phyloP scores from a whole-genome alignment of 1,284 basidiomycete species.

The Earliella scabrosa region DNA sequence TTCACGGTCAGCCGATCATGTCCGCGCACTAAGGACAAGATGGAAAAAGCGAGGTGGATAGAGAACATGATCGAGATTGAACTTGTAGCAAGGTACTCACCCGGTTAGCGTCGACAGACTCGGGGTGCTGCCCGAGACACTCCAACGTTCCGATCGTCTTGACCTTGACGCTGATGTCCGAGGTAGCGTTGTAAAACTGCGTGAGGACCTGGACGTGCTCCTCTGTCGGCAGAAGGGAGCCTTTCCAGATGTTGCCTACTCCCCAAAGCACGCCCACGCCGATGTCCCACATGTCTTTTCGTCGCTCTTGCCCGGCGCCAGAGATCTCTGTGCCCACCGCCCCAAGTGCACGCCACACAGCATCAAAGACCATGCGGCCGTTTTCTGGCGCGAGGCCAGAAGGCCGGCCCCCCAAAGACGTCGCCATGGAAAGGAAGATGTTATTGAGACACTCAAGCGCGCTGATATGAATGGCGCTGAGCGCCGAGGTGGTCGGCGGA shows the following conservation, averaged over 20 bases:
- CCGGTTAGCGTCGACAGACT: conserved; percentile 71
- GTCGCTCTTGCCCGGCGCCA: conserved; percentile 63
- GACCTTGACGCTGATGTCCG: conserved; percentile 62
- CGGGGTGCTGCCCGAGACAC: conserved; percentile 73
- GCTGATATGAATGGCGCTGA: conserved; percentile 81
- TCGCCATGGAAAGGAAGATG: conserved; percentile 77
- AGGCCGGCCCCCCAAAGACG: conserved; percentile 31
- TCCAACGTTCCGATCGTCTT: conserved; percentile 85
- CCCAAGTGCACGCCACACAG: conserved; percentile 58
- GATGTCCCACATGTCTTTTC: conserved; percentile 72
- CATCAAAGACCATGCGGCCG: conserved; percentile 62
- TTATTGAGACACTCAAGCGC: conserved; percentile 93
- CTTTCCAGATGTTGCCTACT: conserved; percentile 71
- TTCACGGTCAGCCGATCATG: conserved; percentile 1
- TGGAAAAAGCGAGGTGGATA: neutral
- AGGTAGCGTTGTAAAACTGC: conserved; percentile 60
- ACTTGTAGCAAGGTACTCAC: conserved; percentile 41
- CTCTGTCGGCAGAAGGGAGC: conserved; percentile 54
- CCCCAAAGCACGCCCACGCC: conserved; percentile 84
- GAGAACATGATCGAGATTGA: conserved; percentile 1
- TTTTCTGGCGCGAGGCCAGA: conserved; percentile 50
- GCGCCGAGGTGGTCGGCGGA: conserved; percentile 83
- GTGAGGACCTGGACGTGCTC: conserved; percentile 72
- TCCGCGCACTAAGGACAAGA: neutral
- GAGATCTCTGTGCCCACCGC: conserved; percentile 62